phyloP scores from a whole-genome alignment of 352 stramenopile species.

The Elongisporangium anandrum region DNA sequence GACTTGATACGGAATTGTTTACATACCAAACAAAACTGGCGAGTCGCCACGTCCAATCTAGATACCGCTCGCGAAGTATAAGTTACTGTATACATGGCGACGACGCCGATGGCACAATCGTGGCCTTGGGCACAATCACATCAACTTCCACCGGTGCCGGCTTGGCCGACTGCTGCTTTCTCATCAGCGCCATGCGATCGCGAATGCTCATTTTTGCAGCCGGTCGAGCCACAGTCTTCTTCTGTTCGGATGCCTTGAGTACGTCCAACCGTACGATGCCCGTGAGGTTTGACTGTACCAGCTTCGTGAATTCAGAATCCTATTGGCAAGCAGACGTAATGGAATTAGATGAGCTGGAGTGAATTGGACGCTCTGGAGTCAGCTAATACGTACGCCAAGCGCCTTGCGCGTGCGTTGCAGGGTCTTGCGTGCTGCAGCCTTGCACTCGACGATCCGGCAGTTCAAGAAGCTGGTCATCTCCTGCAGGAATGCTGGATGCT shows the following conservation, averaged over 20 bases:
- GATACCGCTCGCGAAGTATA: not conserved
- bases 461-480: constrained; percentile 56
- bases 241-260: constrained; percentile 52
- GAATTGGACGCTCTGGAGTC: not conserved
- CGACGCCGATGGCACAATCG: not conserved
- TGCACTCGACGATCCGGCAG: constrained; percentile 73
- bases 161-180: constrained; percentile 27
- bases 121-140: not conserved
- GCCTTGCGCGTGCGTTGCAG: constrained; percentile 43
- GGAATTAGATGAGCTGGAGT: constrained; percentile 3
- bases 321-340: constrained; percentile 12
- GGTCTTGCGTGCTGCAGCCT: constrained; percentile 38
- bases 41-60: not conserved
- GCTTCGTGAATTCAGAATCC: constrained; percentile 42
- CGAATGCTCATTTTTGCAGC: constrained; percentile 42
- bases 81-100: not conserved
- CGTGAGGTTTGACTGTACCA: constrained; percentile 56
- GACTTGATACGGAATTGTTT: not conserved
- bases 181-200: constrained; percentile 51
- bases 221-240: constrained; percentile 17
- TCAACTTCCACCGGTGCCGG: constrained; percentile 3
- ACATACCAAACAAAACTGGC: not conserved
- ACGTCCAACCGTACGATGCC: constrained; percentile 52
- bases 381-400: constrained; percentile 33
- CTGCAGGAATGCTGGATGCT: constrained; percentile 38